Base-by-base conservation (phyloP, 345 rosid species). In the Melastoma malabathricum region DNA sequence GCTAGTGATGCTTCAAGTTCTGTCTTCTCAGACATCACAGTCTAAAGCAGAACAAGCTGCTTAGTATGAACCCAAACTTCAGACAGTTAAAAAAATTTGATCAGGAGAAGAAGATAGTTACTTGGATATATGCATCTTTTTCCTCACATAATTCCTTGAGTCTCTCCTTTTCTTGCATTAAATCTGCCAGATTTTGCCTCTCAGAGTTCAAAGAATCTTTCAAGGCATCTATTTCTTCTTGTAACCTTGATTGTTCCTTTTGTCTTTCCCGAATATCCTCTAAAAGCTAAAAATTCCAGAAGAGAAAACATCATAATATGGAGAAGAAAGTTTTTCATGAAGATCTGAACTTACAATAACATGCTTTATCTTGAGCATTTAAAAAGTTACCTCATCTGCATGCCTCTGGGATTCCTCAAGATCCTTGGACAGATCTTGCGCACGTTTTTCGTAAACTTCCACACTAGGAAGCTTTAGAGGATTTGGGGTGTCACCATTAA, bases 371-470 rank as follows among this genome's bases (percentile, higher is more conserved):
- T 51, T 13, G 43, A 48, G 15, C 39, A 10, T 9, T 50, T 44
- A 1, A 43, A 29, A 23, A 29, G 70, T 62, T 75, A 90, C 98
- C 64, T 53, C 78, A 52, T 80, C 83, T 59, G 61, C 61, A 49
- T 80, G 78, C 64, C 61, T 84, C 13, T 87, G 84, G 23, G 92
- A 74, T 68, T 84, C 93, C 57, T 84, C 96, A 57, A 82, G 66
- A 16, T 79, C 67, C 61, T 74, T 84, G 2, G 95, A 78, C 72
- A 92, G 74, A 64, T 87, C 95, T 59, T 79, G 81, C 25, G 84
- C 67, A 18, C 85, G 89, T 59, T 80, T 87, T 61, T 84, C 98
- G 62, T 75, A 63, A 41, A 61, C 55, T 61, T 92, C 96, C 55
- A 67, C 59, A 53, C 68, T 80, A 51, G 72, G 71, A 44, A 83